Evolutionary conservation across 495 filamentous ascomycete species (phyloP).

Genomic region (Massariosphaeria phaeospora): DNA sequence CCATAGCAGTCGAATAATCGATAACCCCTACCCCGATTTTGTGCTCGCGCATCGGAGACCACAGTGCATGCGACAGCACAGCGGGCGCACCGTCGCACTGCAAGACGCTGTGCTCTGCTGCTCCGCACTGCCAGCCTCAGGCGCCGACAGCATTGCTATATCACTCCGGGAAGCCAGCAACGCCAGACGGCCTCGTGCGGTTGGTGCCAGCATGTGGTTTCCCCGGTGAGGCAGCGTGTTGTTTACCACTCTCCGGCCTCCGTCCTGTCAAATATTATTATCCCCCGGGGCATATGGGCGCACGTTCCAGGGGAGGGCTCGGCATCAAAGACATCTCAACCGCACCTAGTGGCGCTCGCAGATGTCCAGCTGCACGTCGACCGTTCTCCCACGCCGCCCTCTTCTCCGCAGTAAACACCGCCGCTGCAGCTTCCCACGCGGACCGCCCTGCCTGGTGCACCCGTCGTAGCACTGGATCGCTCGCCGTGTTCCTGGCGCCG

Average conservation of each 20-base stretch:
- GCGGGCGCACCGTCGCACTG: constrained; percentile 5
- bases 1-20: neutral
- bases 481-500: constrained; percentile 1
- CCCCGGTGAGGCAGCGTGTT: constrained; percentile 28
- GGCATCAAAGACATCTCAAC: constrained; percentile 28
- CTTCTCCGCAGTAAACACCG: neutral
- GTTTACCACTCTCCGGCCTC: too few relatives aligned
- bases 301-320: constrained; percentile 22
- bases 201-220: too few relatives aligned
- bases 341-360: constrained; percentile 23
- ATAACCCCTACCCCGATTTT: neutral
- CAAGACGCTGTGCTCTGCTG: neutral
- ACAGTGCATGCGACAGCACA: constrained; percentile 2
- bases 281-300: constrained; percentile 18
- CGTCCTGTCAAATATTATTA: constrained; percentile 27
- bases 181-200: too few relatives aligned
- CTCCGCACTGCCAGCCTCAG: neutral
- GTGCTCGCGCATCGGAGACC: neutral
- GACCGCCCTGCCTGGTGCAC: constrained; percentile 17
- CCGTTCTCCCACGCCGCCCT: constrained; percentile 1
- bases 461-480: constrained; percentile 4
- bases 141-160: neutral
- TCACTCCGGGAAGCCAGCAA: constrained; percentile 26
- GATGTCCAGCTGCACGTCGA: constrained; percentile 19
- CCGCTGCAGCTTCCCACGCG: neutral